phyloP scores from a whole-genome alignment of 2,329 filamentous ascomycete species.

The Fusarium goolgardi region DNA sequence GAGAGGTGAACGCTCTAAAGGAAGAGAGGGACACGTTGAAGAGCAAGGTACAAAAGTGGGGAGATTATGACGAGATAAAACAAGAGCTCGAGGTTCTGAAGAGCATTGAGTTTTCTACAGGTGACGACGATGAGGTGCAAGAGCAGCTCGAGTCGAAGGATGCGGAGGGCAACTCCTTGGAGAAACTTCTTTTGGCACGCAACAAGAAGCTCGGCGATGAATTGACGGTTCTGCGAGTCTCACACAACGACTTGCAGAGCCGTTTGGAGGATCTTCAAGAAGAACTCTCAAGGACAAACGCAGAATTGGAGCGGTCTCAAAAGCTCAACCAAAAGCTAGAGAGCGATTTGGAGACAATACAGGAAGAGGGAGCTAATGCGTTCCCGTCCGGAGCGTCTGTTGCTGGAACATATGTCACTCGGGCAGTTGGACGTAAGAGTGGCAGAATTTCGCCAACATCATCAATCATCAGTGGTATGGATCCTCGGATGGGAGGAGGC shows the following conservation, averaged over 20 bases:
- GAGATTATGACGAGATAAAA: constrained; percentile 96
- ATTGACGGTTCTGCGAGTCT: constrained; percentile 90
- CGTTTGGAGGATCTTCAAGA: constrained; percentile 84
- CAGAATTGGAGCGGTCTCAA: constrained; percentile 86
- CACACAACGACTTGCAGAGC: constrained; percentile 88
- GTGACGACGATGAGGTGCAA: constrained; percentile 78
- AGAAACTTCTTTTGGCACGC: constrained; percentile 88
- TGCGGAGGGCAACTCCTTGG: constrained; percentile 79
- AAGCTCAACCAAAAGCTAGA: constrained; percentile 90
- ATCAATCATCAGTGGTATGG: constrained; percentile 98
- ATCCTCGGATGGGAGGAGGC: constrained; percentile 67
- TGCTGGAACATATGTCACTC: constrained; percentile 85
- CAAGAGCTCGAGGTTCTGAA: constrained; percentile 96
- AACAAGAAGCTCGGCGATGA: constrained; percentile 98
- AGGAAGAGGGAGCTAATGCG: constrained; percentile 83
- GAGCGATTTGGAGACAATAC: constrained; percentile 87
- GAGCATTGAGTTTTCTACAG: constrained; percentile 96
- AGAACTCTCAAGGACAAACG: constrained; percentile 83
- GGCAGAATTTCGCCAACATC: constrained; percentile 88
- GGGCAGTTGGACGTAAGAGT: constrained; percentile 70
- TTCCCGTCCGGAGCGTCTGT: constrained; percentile 93
- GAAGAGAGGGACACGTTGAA: constrained; percentile 85
- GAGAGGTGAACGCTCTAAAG: constrained; percentile 78
- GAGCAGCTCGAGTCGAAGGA: constrained; percentile 54
- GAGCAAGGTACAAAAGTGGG: constrained; percentile 85